phyloP scores from a whole-genome alignment of 2,329 filamentous ascomycete species.

The Amauroascus niger region DNA sequence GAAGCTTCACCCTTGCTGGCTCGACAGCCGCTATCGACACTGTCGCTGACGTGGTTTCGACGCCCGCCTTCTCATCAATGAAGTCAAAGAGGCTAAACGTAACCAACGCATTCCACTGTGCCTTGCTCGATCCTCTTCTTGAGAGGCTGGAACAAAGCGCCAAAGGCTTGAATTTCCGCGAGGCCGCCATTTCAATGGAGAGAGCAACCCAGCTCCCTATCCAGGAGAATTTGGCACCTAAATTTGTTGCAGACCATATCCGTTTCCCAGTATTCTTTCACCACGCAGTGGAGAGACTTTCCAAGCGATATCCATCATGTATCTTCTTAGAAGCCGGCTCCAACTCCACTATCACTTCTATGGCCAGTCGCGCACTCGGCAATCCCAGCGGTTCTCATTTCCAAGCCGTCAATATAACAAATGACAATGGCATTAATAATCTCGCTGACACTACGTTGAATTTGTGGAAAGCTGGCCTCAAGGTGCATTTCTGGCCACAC shows the following conservation, averaged over 20 bases:
- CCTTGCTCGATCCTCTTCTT: conserved; percentile 24
- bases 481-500: conserved; percentile 34
- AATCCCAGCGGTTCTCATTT: not conserved
- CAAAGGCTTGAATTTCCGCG: conserved; percentile 17
- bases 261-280: conserved; percentile 39
- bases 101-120: conserved; percentile 37
- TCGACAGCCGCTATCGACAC: conserved; percentile 14
- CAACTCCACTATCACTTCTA: conserved; percentile 23
- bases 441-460: conserved; percentile 24
- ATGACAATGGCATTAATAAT: conserved; percentile 8
- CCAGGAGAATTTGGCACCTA: not conserved
- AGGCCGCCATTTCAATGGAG: conserved; percentile 22
- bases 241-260: conserved; percentile 30
- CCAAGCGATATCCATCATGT: conserved; percentile 20
- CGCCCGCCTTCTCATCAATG: conserved; percentile 3
- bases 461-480: conserved; percentile 37
- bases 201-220: conserved; percentile 10
- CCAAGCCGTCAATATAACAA: conserved; percentile 6
- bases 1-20: conserved; percentile 9
- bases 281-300: conserved; percentile 36
- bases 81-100: conserved; percentile 27
- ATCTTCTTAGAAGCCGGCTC: conserved; percentile 40
- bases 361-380: conserved; percentile 25
- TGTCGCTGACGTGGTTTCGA: conserved; percentile 19
- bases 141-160: conserved; percentile 15